Conservation (phyloP, 1,284 basidiomycete species). For the Ganoderma leucocontextum region DNA sequence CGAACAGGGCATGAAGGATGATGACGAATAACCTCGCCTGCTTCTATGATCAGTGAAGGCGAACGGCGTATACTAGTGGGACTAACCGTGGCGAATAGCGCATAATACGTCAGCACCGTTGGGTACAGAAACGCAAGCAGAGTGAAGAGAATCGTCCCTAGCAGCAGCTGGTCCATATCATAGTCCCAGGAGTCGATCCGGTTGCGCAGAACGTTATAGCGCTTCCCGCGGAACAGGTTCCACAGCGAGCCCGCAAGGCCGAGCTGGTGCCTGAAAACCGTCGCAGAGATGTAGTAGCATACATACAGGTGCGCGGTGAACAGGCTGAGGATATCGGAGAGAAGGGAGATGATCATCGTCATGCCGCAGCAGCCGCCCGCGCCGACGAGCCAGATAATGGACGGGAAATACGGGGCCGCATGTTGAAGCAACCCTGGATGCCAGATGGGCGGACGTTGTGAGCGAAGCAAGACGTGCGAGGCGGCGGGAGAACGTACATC, state of each 20-base stretch:
- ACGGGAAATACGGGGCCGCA: slow-evolving; percentile 53
- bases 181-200: slow-evolving; percentile 92
- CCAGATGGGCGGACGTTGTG: neutral
- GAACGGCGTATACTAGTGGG: neutral
- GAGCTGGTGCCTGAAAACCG: slow-evolving; percentile 73
- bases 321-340: slow-evolving; percentile 72
- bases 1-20: slow-evolving; percentile 64
- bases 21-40: slow-evolving; percentile 74
- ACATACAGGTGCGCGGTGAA: slow-evolving; percentile 80
- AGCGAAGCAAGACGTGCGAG: neutral
- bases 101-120: slow-evolving; percentile 88
- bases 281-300: slow-evolving; percentile 73
- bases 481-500: slow-evolving; percentile 56
- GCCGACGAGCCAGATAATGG: slow-evolving; percentile 59
- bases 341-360: slow-evolving; percentile 73
- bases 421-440: slow-evolving; percentile 47
- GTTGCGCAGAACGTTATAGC: slow-evolving; percentile 84
- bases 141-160: slow-evolving; percentile 96
- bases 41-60: neutral
- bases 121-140: slow-evolving; percentile 91
- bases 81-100: slow-evolving; percentile 80
- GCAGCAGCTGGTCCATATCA: slow-evolving; percentile 91
- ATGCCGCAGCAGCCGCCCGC: slow-evolving; percentile 69
- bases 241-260: slow-evolving; percentile 77
- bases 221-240: slow-evolving; percentile 95